Evolutionary conservation across 2,329 filamentous ascomycete genomes (phyloP), one percentile per base, ranked within the genome.

Genomic region (Cordyceps tenuipes): DNA sequence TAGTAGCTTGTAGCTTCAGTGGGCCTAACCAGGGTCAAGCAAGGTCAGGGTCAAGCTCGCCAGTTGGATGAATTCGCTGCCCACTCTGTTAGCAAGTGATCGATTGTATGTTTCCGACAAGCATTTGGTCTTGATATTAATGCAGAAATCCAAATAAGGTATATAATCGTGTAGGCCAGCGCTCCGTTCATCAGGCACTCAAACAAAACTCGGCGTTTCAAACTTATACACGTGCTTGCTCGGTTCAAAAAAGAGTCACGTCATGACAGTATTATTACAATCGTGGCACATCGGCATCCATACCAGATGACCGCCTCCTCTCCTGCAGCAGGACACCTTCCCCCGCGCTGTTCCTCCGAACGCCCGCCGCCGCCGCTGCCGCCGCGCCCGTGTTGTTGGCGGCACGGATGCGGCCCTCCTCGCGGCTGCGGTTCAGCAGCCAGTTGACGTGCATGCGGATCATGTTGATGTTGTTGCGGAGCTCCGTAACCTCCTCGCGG

Each of bases 401-500:
- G 0, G 73, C 72, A 61, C 73, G 66, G 41, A 73, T 68, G 21
- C 75, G 72, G 0, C 72, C 76, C 65, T 81, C 78, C 63, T 80
- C 77, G 10, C 79, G 71, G 61, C 77, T 77, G 62, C 77, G 75
- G 62, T 80, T 82, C 68, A 83, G 77, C 31, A 84, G 74, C 80
- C 80, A 83, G 60, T 80, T 79, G 49, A 83, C 79, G 63, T 84
- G 81, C 81, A 84, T 83, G 58, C 78, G 77, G 48, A 84, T 75
- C 65, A 83, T 79, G 55, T 81, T 82, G 62, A 83, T 73, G 64
- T 78, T 83, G 70, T 79, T 83, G 48, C 79, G 75, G 47, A 84
- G 73, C 68, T 86, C 83, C 4, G 79, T 78, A n/a, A 86, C 77
- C 69, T 85, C 82, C 61, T 86, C 82, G 60, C 83, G 82, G 62